Base-by-base conservation (phyloP, 305 asterid species). In the Fraxinus sp. region DNA sequence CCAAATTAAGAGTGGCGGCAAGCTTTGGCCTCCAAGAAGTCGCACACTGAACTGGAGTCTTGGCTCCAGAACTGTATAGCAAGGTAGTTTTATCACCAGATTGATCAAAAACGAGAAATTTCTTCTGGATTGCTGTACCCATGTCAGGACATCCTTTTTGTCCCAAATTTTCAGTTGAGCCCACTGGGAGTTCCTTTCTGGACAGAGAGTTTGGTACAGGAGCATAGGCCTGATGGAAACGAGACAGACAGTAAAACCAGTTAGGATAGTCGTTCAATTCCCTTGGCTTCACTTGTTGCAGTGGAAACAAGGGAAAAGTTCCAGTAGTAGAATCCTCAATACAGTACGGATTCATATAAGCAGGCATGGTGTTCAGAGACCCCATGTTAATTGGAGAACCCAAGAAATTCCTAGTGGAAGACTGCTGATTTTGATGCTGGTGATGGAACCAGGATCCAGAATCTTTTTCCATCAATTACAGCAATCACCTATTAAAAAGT, bases 101-200 rank as follows among this genome's bases (percentile, higher is more conserved):
- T 64, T 91, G 96, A 86, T 96, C 99, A 80, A 96, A 96, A 22
- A 94, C 97, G n/a, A 96, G 92, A 81, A 93, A 96, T 80, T 83
- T 86, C 89, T 90, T 96, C 75, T 80, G 92, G 14, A 79, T 14
- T 1, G 81, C 70, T 10, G 89, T 9, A 79, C 84, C 86, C 4
- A 66, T 86, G 28, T 66, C 57, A 4, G 89, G 87, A 72, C 20
- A 13, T 62, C 57, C 86, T 16, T 77, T 81, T 59, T 80, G 90
- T 77, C 84, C 86, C 32, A 62, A 33, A 24, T 77, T 85, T 59
- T 75, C 88, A 41, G 72, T 59, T 22, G 82, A 75, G 36, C 75
- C 62, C 1, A 80, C 75, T 22, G 83, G 81, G 82, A 77, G 76
- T 74, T 82, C 86, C 84, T 86, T 89, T 70, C 82, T 80, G 3